Percentiles rank a stretch among this genome's conserved stretches.
Conservation (phyloP, 2,329 filamentous ascomycete genomes). For the Xylariaceae sp. region DNA sequence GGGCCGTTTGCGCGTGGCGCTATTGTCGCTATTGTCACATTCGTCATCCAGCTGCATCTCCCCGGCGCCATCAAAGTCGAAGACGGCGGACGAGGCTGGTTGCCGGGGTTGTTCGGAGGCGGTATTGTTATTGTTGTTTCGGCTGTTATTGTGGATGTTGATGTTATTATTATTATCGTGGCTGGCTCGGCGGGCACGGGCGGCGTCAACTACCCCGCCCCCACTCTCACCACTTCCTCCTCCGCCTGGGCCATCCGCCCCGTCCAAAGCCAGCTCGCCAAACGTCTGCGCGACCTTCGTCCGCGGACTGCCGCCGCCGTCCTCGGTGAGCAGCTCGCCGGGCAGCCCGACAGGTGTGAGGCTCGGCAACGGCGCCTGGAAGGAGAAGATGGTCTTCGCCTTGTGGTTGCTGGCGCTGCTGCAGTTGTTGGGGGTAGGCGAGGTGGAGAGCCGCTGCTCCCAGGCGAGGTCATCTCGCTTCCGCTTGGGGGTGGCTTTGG, state of each 20-base stretch:
- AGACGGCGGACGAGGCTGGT: slow-evolving; percentile 8
- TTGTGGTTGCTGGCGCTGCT: slow-evolving; percentile 4
- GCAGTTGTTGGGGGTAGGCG: slow-evolving; percentile 20
- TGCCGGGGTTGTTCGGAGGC: slow-evolving; percentile 8
- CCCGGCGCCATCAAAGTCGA: slow-evolving; percentile 20
- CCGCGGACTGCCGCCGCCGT: slow-evolving; percentile 45
- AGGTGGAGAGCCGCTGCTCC: slow-evolving; percentile 21
- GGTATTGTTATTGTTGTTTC: slow-evolving; percentile 8
- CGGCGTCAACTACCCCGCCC: slow-evolving; percentile 32
- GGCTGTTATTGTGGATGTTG: slow-evolving; percentile 7
- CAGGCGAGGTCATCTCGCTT: slow-evolving; percentile 31
- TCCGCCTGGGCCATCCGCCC: slow-evolving; percentile 2
- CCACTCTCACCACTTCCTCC: slow-evolving; percentile 27
- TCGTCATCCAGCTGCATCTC: slow-evolving; percentile 20
- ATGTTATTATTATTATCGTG: slow-evolving; percentile 8
- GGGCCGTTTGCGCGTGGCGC: slow-evolving; percentile 30
- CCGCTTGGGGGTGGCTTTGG: slow-evolving; percentile 35
- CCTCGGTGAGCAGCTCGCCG: slow-evolving; percentile 23
- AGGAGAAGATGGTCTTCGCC: slow-evolving; percentile 33
- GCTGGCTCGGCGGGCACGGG: slow-evolving; percentile 7
- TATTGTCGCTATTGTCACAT: slow-evolving; percentile 23
- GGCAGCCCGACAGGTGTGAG: too few species aligned
- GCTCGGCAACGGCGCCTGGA: slow-evolving; percentile 33
- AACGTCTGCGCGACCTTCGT: slow-evolving; percentile 46
- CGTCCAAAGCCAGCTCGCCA: slow-evolving; percentile 38